These are phyloP conservation scores for Pachysolen tannophilus DNA, from an alignment of 805 yeast genomes.

Conservation along the genomic window DNA sequence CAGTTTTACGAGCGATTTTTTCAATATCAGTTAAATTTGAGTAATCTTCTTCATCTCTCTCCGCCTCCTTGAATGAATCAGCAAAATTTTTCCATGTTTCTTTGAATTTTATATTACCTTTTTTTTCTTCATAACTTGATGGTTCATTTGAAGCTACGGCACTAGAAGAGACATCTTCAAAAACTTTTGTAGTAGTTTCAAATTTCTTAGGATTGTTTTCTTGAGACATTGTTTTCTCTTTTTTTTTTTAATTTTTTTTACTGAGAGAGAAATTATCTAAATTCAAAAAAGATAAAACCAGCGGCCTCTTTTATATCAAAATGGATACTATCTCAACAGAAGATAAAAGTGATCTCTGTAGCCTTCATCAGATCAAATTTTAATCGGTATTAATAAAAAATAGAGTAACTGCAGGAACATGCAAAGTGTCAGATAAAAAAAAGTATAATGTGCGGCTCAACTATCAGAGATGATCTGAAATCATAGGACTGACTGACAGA, in stretches of 20 bases:
- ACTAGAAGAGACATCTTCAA: not conserved
- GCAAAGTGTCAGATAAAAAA: no score
- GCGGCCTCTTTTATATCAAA: no score
- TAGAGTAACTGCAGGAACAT: no score
- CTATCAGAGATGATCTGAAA: no score
- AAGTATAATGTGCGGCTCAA: no score
- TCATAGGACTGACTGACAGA: no score
- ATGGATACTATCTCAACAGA: no score
- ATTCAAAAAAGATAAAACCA: no score
- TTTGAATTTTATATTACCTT: not conserved
- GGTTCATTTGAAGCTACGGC: not conserved
- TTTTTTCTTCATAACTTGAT: not conserved
- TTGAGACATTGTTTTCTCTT: not conserved
- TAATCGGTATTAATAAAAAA: no score
- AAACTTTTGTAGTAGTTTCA: not conserved
- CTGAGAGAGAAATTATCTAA: not conserved
- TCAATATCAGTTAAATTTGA: constrained; percentile 6
- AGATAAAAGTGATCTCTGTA: no score
- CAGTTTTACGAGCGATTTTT: constrained; percentile 14
- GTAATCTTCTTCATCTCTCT: constrained; percentile 4
- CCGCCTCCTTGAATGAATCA: constrained; percentile 6
- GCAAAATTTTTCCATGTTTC: not conserved
- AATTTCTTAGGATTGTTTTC: not conserved
- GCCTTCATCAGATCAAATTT: no score
- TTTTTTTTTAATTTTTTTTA: not conserved